Conservation (phyloP, 768 basidiomycete species). For the Mycena leptocephala region DNA sequence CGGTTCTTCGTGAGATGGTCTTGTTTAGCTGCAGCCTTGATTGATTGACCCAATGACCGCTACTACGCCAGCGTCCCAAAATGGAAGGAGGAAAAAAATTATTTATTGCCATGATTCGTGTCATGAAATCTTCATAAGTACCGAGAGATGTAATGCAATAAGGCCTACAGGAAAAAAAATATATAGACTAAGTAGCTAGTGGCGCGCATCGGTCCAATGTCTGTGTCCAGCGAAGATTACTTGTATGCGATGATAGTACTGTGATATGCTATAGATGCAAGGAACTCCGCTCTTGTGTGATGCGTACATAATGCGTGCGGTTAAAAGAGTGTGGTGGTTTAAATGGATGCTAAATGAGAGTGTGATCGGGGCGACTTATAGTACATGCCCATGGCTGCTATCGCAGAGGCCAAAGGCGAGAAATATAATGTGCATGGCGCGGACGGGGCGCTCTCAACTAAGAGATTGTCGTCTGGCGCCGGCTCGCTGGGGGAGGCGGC, state of each 20-base stretch:
- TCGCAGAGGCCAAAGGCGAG: not conserved
- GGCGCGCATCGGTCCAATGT: slow-evolving; percentile 14
- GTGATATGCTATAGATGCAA: slow-evolving; percentile 20
- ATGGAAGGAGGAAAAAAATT: not conserved
- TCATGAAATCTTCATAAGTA: slow-evolving; percentile 16
- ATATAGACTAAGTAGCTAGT: slow-evolving; percentile 2
- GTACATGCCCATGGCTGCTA: slow-evolving; percentile 24
- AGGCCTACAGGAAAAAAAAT: slow-evolving; percentile 13
- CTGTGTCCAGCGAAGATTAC: slow-evolving; percentile 29
- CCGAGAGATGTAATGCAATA: slow-evolving; percentile 10
- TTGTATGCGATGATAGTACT: slow-evolving; percentile 21
- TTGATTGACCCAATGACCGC: not conserved
- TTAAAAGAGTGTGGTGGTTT: slow-evolving; percentile 15
- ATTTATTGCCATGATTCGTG: not conserved
- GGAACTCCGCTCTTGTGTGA: slow-evolving; percentile 27
- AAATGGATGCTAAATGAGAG: slow-evolving; percentile 23
- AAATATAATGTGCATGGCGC: not conserved
- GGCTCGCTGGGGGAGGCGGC: not conserved
- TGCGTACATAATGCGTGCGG: slow-evolving; percentile 18
- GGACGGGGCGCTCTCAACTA: slow-evolving; percentile 18
- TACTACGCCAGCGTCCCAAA: slow-evolving; percentile 19
- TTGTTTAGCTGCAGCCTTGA: slow-evolving; percentile 15
- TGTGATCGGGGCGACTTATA: not conserved
- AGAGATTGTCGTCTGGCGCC: slow-evolving; percentile 37
- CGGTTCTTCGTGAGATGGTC: not conserved